phyloP scores from a whole-genome alignment of 345 rosid species.

The Eucalyptus tenuipes region DNA sequence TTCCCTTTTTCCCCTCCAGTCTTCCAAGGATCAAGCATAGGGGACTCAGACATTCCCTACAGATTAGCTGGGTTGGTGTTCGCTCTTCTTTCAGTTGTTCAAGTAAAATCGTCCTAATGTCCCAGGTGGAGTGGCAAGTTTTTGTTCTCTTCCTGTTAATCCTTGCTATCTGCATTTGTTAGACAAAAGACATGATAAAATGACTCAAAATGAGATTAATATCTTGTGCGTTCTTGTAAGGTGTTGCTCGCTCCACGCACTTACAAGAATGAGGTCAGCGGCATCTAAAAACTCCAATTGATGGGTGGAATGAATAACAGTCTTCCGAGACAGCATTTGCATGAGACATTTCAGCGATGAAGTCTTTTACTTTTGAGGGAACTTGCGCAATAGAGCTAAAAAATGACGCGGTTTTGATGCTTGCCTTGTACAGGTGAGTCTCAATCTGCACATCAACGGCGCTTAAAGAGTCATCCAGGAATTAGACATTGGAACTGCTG shows the following conservation, averaged over 20 bases:
- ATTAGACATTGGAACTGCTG: slow-evolving; percentile 50
- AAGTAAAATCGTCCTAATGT: slow-evolving; percentile 50
- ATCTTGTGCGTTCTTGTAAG: not conserved
- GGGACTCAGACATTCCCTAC: slow-evolving; percentile 65
- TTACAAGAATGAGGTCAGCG: slow-evolving; percentile 53
- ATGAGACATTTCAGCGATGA: slow-evolving; percentile 37
- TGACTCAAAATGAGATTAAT: not conserved
- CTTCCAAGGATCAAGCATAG: slow-evolving; percentile 62
- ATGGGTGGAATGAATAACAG: slow-evolving; percentile 53
- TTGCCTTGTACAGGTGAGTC: slow-evolving; percentile 30
- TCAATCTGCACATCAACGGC: slow-evolving; percentile 80
- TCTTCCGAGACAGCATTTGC: slow-evolving; percentile 35
- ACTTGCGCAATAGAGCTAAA: not conserved
- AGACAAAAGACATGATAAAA: not conserved
- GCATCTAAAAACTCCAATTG: slow-evolving; percentile 47
- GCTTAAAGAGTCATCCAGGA: slow-evolving; percentile 74
- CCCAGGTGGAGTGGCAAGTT: slow-evolving; percentile 50
- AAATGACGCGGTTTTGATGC: not conserved
- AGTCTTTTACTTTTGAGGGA: not conserved
- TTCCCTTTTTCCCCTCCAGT: slow-evolving; percentile 10
- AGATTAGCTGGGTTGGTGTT: slow-evolving; percentile 57
- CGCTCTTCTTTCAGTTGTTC: slow-evolving; percentile 50
- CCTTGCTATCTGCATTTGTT: slow-evolving; percentile 29
- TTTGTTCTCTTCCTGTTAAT: slow-evolving; percentile 38
- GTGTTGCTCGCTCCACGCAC: not conserved